phyloP scores from a whole-genome alignment of 2,329 filamentous ascomycete genomes.

The Graphilbum fragrans region DNA sequence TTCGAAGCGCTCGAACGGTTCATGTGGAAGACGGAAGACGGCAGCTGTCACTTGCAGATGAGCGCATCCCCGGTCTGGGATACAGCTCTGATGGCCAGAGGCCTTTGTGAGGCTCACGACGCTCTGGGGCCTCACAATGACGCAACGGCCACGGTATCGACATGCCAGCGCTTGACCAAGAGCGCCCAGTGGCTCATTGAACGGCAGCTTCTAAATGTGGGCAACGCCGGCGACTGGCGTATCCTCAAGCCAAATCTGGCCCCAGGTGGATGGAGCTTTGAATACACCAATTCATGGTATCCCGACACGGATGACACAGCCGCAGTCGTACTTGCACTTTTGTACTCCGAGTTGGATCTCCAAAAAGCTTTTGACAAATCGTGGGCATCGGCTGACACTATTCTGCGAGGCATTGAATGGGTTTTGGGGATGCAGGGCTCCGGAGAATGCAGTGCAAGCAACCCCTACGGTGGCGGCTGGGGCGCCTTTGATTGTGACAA shows the following conservation, averaged over 20 bases:
- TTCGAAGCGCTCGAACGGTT: slow-evolving; percentile 1
- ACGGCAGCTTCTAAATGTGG: slow-evolving; percentile 13
- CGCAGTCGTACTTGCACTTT: slow-evolving; percentile 15
- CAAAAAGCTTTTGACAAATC: background rate
- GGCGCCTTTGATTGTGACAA: slow-evolving; percentile 22
- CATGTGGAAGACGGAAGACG: slow-evolving; percentile 9
- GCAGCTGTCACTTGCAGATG: slow-evolving; percentile 17
- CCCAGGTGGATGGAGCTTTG: slow-evolving; percentile 18
- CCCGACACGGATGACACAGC: slow-evolving; percentile 22
- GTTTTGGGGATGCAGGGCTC: too few relatives aligned
- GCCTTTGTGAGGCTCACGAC: slow-evolving; percentile 13
- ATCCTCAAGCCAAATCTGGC: slow-evolving; percentile 12
- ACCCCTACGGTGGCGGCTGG: slow-evolving; percentile 20
- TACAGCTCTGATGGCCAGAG: slow-evolving; percentile 19
- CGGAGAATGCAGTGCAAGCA: too few relatives aligned
- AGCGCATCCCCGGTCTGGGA: slow-evolving; percentile 21
- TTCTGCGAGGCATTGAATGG: slow-evolving; percentile 23
- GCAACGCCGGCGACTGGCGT: slow-evolving; percentile 16
- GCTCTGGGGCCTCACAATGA: background rate
- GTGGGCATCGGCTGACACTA: slow-evolving; percentile 8
- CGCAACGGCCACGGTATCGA: too few relatives aligned
- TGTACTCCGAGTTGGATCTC: slow-evolving; percentile 12
- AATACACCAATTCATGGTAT: slow-evolving; percentile 19
- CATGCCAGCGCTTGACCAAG: background rate
- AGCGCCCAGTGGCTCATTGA: slow-evolving; percentile 10